Evolutionary conservation across 192 early-diverging fungal genomes (phyloP), one percentile per base, ranked within the genome.

Genomic region (Paraglomus occultum): DNA sequence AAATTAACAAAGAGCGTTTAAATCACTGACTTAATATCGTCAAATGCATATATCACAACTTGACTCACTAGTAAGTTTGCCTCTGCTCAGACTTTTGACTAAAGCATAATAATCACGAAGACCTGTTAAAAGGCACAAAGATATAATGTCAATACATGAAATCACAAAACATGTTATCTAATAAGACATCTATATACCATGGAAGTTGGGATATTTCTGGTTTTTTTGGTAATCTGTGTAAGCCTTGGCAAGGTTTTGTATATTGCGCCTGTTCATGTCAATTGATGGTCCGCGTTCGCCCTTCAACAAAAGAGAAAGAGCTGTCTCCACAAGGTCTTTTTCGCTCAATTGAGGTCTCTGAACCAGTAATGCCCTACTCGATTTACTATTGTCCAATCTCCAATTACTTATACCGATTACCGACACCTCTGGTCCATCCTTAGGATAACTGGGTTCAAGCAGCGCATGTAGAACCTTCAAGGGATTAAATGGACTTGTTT

Each of bases 361-460:
- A 46, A 72, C 60, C 48, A 72, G 53, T 17, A 72, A 62, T 8
- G 71, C 71, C 44, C 62, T 62, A 47, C 61, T 64, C 39, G 38
- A 53, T 64, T 72, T 72, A 39, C 61, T 64, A 38, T 53, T 62
- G 46, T 72, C 71, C 22, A 72, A 44, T 42, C 71, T 51, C 71
- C 71, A 72, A 42, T 72, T 72, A 5, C 49, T 53, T 57, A 72
- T 72, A 6, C 61, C 71, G 20, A 72, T 18, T 8, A 64, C 62
- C 7, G 71, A 72, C 39, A 72, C 60, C 8, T 51, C 22, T 22
- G 71, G 60, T 5, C 23, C 47, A 23, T 64, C 51, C 10, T 15
- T 14, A 20, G 71, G 63, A 53, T 72, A 52, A 54, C 57, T 22
- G n/a, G 67, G 67, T 31, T 69, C 67, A 1, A 69, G 42, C 20